A percentile compares a stretch with the other conserved stretches of the same genome.
phyloP scores from a whole-genome alignment of 169 alveolate genomes.

The Plasmodium sp. region DNA sequence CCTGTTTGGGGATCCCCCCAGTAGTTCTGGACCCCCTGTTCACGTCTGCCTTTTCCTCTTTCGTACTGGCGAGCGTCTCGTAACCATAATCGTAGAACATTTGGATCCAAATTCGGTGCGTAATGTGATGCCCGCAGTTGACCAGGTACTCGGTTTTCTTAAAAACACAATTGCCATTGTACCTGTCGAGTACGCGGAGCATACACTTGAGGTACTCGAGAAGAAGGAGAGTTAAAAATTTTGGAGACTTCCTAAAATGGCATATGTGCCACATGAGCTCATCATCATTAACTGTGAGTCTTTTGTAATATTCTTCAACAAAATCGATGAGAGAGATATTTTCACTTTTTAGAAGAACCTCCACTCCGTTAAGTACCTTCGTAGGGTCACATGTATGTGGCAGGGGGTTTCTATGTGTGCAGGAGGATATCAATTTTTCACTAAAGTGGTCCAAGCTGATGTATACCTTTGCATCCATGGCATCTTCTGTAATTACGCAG shows the following conservation, averaged over 20 bases:
- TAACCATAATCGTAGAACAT: slow-evolving; percentile 81
- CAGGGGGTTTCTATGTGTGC: slow-evolving; percentile 81
- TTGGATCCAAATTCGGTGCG: slow-evolving; percentile 87
- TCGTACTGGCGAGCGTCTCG: slow-evolving; percentile 1
- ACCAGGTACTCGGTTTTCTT: slow-evolving; percentile 82
- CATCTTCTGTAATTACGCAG: slow-evolving; percentile 77
- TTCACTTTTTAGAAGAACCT: slow-evolving; percentile 69
- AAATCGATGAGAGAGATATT: slow-evolving; percentile 78
- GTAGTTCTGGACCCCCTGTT: background rate
- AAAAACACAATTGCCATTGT: slow-evolving; percentile 54
- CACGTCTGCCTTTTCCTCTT: slow-evolving; percentile 6
- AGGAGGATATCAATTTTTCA: slow-evolving; percentile 78
- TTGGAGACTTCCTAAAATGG: slow-evolving; percentile 25
- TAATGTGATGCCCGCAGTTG: slow-evolving; percentile 82
- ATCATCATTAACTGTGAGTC: slow-evolving; percentile 79
- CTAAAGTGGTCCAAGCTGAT: slow-evolving; percentile 79
- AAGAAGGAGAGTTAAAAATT: slow-evolving; percentile 47
- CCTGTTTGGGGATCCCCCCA: background rate
- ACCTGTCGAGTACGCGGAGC: slow-evolving; percentile 14
- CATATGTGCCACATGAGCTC: slow-evolving; percentile 64
- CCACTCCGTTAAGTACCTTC: slow-evolving; percentile 77
- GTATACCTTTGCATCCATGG: slow-evolving; percentile 77
- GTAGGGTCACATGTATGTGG: slow-evolving; percentile 81
- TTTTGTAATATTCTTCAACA: slow-evolving; percentile 78
- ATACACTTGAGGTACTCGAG: slow-evolving; percentile 71